These are phyloP conservation scores for Mucor velutinosus DNA, from an alignment of 371 early-diverging fungal genomes.

Conservation along the genomic window DNA sequence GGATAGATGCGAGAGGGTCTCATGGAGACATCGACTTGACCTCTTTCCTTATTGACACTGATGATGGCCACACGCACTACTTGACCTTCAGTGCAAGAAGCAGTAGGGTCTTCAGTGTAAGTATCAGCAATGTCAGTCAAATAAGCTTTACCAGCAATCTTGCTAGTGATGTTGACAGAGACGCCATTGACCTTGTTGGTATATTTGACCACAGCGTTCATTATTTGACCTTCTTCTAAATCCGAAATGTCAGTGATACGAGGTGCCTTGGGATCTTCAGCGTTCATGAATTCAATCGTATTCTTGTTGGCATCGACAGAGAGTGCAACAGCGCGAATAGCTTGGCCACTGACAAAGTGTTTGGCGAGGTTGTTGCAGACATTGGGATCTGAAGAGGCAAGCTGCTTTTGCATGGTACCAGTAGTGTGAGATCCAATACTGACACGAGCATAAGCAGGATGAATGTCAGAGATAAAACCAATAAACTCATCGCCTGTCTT, in stretches of 20 bases:
- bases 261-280: constrained; percentile 33
- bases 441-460: constrained; percentile 46
- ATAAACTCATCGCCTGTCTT: constrained; percentile 49
- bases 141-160: constrained; percentile 61
- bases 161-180: constrained; percentile 50
- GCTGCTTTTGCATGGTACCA: constrained; percentile 53
- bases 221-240: constrained; percentile 51
- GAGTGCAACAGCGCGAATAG: constrained; percentile 60
- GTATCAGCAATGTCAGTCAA: constrained; percentile 67
- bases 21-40: constrained; percentile 66
- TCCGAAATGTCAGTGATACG: constrained; percentile 44
- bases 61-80: constrained; percentile 60
- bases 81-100: constrained; percentile 46
- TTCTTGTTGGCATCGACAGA: constrained; percentile 48
- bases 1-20: constrained; percentile 54
- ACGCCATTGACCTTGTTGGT: constrained; percentile 49
- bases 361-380: constrained; percentile 48
- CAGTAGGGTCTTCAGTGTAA: constrained; percentile 53
- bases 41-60: constrained; percentile 46
- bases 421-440: constrained; percentile 38
- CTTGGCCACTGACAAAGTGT: constrained; percentile 57
- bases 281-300: constrained; percentile 32
- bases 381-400: constrained; percentile 49
- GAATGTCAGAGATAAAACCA: constrained; percentile 64
- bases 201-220: constrained; percentile 56